Base-by-base conservation (phyloP, 352 stramenopile species). In the Globisporangium acanthophoron region DNA sequence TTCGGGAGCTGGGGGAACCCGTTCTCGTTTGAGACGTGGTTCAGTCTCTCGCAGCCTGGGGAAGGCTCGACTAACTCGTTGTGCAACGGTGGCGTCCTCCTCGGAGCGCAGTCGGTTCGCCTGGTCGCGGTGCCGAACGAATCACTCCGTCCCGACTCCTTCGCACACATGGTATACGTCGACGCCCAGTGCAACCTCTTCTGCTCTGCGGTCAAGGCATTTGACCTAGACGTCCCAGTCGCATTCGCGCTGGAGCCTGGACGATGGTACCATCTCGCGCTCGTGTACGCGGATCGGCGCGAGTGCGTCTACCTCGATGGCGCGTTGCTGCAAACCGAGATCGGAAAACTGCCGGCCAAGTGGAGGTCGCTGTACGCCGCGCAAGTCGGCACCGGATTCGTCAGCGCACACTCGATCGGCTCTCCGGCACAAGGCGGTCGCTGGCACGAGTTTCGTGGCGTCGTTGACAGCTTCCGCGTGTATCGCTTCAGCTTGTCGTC, bases 231-330 rank as follows among this genome's bases (percentile, higher is more conserved):
- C 9, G 40, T 43, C 31, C 47, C 47, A 20, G 35, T 51, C 11
- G 41, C 40, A n/a, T 16, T 11, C 2, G 15, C 21, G n/a, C 57
- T 83, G 5, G 45, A 65, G 31, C 33, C 51, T 0, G 54, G 58
- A 20, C 57, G 52, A 3, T 83, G 73, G 70, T 78, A 78, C 55
- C 68, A 79, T 33, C 37, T 78, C 47, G 72, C 54, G 7, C 48
- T 76, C 16, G 65, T 65, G 5, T 78, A 70, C 39, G 47, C 70
- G 18, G 16, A 56, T 5, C 18, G 54, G 21, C 15, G 52, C 3
- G 58, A 76, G 47, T 7, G 20, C 2, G 66, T 78, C 39, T 74
- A 65, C 7, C 27, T 78, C 1, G 45, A 78, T 45, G 72, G 69
- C 7, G n/a, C 53, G 0, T 58, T 64, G 7, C 16, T 70, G 2